Evolutionary conservation across 139 green algal genomes (phyloP).

Genomic region (Penium margaritaceum): DNA sequence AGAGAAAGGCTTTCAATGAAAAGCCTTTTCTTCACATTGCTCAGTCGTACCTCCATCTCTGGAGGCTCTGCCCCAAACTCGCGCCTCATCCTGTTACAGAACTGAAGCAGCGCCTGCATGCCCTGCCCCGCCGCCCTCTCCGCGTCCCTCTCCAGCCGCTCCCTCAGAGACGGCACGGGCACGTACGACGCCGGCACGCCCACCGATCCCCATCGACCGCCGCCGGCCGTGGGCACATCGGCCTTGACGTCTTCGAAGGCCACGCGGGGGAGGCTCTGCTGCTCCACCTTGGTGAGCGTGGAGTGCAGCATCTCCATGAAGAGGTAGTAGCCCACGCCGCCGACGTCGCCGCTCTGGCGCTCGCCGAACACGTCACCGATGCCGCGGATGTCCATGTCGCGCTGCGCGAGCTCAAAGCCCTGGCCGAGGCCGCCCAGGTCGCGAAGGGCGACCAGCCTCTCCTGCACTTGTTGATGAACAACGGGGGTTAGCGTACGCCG

Average conservation of each 20-base stretch:
- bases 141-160: conserved; percentile 12
- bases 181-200: conserved; percentile 32
- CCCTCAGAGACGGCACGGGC: neutral
- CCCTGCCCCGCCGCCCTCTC: neutral
- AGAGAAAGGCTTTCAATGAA: too few relatives aligned
- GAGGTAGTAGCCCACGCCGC: neutral
- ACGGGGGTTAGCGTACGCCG: too few relatives aligned
- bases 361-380: conserved; percentile 52
- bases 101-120: neutral
- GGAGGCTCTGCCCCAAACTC: neutral
- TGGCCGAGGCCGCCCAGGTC: conserved; percentile 48
- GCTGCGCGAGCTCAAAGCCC: conserved; percentile 44
- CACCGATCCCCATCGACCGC: conserved; percentile 20
- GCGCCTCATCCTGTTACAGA: neutral
- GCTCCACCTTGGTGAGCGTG: conserved; percentile 7
- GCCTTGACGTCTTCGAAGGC: conserved; percentile 35
- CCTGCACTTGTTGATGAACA: conserved; percentile 8
- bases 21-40: too few relatives aligned
- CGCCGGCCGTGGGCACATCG: conserved; percentile 7
- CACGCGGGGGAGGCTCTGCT: conserved; percentile 29
- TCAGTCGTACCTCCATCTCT: neutral
- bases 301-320: conserved; percentile 6
- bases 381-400: conserved; percentile 48
- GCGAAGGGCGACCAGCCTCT: conserved; percentile 43
- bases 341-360: conserved; percentile 44